A percentile compares a stretch with the other conserved stretches of the same genome.
Evolutionary conservation across 1,139 yeast genomes (phyloP).

Genomic region (Geotrichum europaeum): DNA sequence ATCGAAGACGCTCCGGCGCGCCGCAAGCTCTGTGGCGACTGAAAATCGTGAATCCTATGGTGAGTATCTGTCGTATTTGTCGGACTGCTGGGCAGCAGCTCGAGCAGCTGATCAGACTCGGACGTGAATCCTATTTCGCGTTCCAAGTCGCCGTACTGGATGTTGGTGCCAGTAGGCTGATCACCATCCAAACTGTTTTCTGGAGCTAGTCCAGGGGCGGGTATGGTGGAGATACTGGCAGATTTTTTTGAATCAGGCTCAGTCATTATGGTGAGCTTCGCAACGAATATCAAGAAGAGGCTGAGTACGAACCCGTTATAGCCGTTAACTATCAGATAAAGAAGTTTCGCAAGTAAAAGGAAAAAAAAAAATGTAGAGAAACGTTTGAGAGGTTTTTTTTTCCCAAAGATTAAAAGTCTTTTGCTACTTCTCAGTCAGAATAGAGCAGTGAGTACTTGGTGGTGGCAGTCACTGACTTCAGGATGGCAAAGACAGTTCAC

Average conservation of each 20-base stretch:
- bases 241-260: not conserved
- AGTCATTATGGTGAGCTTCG: not conserved
- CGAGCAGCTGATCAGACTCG: slow-evolving; percentile 6
- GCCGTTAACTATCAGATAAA: not conserved
- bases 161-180: not conserved
- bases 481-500: not conserved
- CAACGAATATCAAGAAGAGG: not conserved
- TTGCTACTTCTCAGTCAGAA: not conserved
- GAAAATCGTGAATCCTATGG: not conserved
- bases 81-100: slow-evolving; percentile 8
- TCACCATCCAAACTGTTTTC: not conserved
- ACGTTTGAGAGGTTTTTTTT: not conserved
- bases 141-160: slow-evolving; percentile 14
- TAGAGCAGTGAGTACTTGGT: not conserved
- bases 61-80: not conserved
- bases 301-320: not conserved
- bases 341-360: not conserved
- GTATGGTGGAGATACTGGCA: not conserved
- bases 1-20: not conserved
- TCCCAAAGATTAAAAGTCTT: not conserved
- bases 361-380: not conserved
- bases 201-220: not conserved
- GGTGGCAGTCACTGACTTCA: not conserved
- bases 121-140: slow-evolving; percentile 5
- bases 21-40: not conserved